phyloP scores from a whole-genome alignment of 2,329 filamentous ascomycete species.

The Apiospora phragmitis region DNA sequence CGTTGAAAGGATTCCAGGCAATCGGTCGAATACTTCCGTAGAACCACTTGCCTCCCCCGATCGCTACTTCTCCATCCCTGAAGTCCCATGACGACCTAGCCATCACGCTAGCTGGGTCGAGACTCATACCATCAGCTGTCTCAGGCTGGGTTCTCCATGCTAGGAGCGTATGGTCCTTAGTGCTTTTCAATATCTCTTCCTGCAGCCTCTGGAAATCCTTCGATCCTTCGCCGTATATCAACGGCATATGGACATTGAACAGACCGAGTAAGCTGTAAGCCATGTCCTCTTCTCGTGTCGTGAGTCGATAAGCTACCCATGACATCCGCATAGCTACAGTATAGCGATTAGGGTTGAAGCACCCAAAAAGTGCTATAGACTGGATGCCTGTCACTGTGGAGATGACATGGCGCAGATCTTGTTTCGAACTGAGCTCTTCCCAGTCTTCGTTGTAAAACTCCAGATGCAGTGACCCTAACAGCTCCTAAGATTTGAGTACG shows the following conservation, averaged over 20 bases:
- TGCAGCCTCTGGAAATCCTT: constrained; percentile 5
- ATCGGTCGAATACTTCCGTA: neutral
- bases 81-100: neutral
- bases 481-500: neutral
- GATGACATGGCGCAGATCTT: neutral
- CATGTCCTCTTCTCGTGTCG: neutral
- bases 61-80: neutral
- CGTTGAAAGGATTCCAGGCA: neutral
- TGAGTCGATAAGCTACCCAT: constrained; percentile 17
- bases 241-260: neutral
- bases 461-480: neutral
- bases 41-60: neutral
- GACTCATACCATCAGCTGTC: neutral
- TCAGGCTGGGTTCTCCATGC: neutral
- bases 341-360: neutral
- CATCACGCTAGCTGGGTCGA: neutral
- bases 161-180: constrained; percentile 1
- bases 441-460: neutral
- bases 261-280: neutral
- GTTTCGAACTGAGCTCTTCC: neutral
- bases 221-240: neutral
- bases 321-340: constrained; percentile 15
- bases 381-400: neutral
- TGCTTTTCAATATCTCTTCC: constrained; percentile 6
- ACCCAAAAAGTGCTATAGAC: neutral